Evolutionary conservation across 768 basidiomycete genomes (phyloP).

Genomic region (Artomyces pyxidatus): DNA sequence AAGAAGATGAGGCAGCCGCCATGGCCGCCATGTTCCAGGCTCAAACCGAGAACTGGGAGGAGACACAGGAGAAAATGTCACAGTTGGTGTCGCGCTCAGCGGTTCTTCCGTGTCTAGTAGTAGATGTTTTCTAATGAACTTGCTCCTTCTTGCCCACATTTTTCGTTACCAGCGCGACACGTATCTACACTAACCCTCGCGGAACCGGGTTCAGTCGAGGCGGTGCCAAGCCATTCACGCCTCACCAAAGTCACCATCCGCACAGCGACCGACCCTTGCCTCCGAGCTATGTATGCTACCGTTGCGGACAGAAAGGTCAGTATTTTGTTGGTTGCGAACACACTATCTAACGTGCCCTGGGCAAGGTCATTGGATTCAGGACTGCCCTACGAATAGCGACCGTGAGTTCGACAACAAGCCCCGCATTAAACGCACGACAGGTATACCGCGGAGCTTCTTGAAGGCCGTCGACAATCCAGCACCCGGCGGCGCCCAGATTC

Average conservation of each 20-base stretch:
- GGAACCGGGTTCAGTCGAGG: conserved; percentile 54
- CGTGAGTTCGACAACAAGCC: conserved; percentile 91
- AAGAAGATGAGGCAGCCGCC: conserved; percentile 84
- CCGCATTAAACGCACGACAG: conserved; percentile 95
- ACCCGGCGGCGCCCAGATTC: conserved; percentile 62
- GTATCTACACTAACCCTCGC: conserved; percentile 57
- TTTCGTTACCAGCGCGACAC: conserved; percentile 47
- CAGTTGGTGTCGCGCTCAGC: conserved; percentile 75
- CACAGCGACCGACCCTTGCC: conserved; percentile 76
- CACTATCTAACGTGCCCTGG: conserved; percentile 1
- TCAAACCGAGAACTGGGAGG: conserved; percentile 93
- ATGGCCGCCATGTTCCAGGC: conserved; percentile 98
- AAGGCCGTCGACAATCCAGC: conserved; percentile 92
- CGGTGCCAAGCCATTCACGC: conserved; percentile 49
- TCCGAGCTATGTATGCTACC: conserved; percentile 95
- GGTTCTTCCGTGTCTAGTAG: conserved; percentile 54
- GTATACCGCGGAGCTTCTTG: conserved; percentile 95
- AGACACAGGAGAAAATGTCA: conserved; percentile 99
- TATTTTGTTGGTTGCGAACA: neutral
- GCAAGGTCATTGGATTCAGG: conserved; percentile 98
- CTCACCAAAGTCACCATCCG: conserved; percentile 38
- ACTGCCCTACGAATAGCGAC: conserved; percentile 96
- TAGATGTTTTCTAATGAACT: conserved; percentile 70
- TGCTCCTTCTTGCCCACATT: conserved; percentile 20
- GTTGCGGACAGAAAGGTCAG: conserved; percentile 94